These are phyloP conservation scores for Fusarium napiforme DNA, from an alignment of 2,329 filamentous ascomycete species.

Conservation along the genomic window DNA sequence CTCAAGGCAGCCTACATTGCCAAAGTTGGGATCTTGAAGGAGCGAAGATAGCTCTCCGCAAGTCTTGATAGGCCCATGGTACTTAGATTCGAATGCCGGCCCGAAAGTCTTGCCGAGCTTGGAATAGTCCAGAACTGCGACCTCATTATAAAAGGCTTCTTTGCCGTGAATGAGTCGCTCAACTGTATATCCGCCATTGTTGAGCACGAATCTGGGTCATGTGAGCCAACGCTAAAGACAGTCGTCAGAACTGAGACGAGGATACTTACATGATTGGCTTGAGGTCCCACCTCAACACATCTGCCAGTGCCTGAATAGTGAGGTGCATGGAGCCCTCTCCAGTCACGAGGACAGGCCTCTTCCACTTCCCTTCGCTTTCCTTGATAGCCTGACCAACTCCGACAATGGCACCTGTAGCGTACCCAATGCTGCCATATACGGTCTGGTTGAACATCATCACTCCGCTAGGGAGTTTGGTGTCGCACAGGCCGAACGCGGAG, in stretches of 20 bases:
- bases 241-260: not conserved
- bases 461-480: not conserved
- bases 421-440: not conserved
- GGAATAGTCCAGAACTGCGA: not conserved
- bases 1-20: not conserved
- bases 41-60: not conserved
- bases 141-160: not conserved
- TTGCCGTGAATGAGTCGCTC: not conserved
- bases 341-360: not conserved
- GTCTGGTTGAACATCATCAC: conserved; percentile 4
- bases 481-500: not conserved
- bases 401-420: not conserved
- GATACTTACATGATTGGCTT: not conserved
- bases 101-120: not conserved
- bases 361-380: not conserved
- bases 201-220: not conserved
- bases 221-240: not conserved
- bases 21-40: not conserved
- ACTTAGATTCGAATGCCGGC: not conserved
- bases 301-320: not conserved
- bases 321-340: not conserved
- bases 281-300: not conserved
- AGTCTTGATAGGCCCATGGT: not conserved
- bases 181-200: not conserved
- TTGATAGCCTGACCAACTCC: not conserved